Conservation (phyloP, 2,329 filamentous ascomycete genomes). For the Aspergillus neoniger region DNA sequence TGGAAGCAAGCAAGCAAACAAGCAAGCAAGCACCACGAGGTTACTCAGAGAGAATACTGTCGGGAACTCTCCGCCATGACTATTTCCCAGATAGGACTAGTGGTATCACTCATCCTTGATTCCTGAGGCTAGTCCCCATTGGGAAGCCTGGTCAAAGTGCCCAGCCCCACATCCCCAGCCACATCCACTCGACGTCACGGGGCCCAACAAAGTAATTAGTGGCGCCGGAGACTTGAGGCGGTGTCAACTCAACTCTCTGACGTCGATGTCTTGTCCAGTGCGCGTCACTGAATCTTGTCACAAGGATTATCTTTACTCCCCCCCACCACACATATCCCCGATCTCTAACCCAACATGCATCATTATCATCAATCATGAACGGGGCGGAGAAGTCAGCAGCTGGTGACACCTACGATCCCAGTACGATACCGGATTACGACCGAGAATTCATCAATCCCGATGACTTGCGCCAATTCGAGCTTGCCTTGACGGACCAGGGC, state of each 20-base stretch:
- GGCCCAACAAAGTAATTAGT: neutral
- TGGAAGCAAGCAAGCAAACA: neutral
- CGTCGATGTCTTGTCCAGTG: slow-evolving; percentile 16
- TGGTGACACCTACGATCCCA: slow-evolving; percentile 65
- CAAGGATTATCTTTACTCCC: neutral
- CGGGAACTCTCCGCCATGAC: neutral
- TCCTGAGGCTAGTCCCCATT: neutral
- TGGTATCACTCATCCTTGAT: neutral
- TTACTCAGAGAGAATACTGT: no score
- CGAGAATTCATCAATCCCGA: slow-evolving; percentile 72
- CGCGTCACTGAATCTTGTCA: slow-evolving; percentile 6
- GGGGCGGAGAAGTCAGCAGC: slow-evolving; percentile 27
- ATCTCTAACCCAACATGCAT: slow-evolving; percentile 25
- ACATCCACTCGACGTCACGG: neutral
- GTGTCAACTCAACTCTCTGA: slow-evolving; percentile 8
- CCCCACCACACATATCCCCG: neutral
- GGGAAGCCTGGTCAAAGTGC: neutral
- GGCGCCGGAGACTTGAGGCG: neutral
- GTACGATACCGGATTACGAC: slow-evolving; percentile 74
- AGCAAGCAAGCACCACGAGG: no score
- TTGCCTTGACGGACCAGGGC: slow-evolving; percentile 80
- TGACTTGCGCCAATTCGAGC: slow-evolving; percentile 76
- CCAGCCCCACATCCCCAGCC: neutral
- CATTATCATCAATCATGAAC: slow-evolving; percentile 30
- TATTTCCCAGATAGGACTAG: neutral